phyloP scores from a whole-genome alignment of 2,329 filamentous ascomycete genomes.

The Exophiala sideris region DNA sequence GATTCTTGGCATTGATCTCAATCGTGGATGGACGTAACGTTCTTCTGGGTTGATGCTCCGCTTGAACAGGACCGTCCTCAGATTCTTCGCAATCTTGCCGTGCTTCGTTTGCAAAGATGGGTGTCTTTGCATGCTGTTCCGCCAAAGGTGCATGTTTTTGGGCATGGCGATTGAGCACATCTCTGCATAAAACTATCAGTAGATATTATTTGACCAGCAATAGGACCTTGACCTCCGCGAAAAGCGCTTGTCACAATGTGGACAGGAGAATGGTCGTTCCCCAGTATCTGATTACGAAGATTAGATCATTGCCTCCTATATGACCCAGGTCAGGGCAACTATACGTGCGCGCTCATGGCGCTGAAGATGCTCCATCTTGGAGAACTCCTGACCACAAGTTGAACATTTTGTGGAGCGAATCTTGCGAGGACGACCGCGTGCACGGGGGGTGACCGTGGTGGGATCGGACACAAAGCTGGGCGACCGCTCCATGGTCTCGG shows the following conservation, averaged over 20 bases:
- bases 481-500: background rate
- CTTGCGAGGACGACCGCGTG: background rate
- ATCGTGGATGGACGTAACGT: background rate
- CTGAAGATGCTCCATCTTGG: constrained; percentile 2
- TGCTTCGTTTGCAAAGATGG: too few species aligned
- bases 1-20: background rate
- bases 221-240: background rate
- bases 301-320: too few species aligned
- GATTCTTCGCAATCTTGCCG: too few species aligned
- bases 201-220: background rate
- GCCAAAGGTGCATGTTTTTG: background rate
- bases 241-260: background rate
- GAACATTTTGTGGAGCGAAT: constrained; percentile 1
- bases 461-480: background rate
- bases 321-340: too few species aligned
- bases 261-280: background rate
- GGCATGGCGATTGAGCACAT: background rate
- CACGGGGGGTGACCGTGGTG: background rate
- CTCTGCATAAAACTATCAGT: background rate
- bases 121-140: too few species aligned
- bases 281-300: background rate
- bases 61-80: background rate
- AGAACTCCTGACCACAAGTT: background rate
- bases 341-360: background rate
- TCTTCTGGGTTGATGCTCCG: background rate